A percentile compares a stretch with the other conserved stretches of the same genome.
These are phyloP conservation scores for Osmanthus fragrans DNA, from an alignment of 257 asterid species.

Conservation along the genomic window DNA sequence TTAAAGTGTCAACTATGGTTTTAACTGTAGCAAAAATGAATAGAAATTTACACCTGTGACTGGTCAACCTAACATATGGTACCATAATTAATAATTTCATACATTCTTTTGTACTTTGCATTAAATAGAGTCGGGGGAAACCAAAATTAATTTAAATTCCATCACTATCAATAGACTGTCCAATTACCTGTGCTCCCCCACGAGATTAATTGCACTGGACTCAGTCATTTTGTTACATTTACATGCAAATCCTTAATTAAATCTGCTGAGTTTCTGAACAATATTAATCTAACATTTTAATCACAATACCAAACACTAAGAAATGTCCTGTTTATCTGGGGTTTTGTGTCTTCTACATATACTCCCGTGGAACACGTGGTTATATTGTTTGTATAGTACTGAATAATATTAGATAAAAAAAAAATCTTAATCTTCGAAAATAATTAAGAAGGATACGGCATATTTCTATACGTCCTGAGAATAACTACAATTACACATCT, in stretches of 20 bases:
- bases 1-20: no score
- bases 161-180: slow-evolving; percentile 1
- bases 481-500: no score
- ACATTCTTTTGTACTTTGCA: slow-evolving; percentile 23
- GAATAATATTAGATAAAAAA: no score
- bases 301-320: not conserved
- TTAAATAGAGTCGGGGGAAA: slow-evolving; percentile 22
- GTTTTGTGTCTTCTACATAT: no score
- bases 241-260: not conserved
- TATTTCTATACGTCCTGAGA: no score
- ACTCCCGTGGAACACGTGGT: no score
- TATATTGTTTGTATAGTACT: no score
- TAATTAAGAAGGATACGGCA: no score
- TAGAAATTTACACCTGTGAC: not conserved
- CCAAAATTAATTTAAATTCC: slow-evolving; percentile 25
- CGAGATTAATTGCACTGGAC: not conserved
- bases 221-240: not conserved
- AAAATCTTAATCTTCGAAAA: no score
- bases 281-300: not conserved
- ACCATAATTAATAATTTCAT: not conserved
- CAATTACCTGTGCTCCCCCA: not conserved
- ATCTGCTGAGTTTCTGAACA: not conserved
- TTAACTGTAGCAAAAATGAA: no score
- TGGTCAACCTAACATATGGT: slow-evolving; percentile 29
- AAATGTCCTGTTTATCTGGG: not conserved